Conservation (phyloP, 2,329 filamentous ascomycete genomes). For the Scytalidium lignicola region DNA sequence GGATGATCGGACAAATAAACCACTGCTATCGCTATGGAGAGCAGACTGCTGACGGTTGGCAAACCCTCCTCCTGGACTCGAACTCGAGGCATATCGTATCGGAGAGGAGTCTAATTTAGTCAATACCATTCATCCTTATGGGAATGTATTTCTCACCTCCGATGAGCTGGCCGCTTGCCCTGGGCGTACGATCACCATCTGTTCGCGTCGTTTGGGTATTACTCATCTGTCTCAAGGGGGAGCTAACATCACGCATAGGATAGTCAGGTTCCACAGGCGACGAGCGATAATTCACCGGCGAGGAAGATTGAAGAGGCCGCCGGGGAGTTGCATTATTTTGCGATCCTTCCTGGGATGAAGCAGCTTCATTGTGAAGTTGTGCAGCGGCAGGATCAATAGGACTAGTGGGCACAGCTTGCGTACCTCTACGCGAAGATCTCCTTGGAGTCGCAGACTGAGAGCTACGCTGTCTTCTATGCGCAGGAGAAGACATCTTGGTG, state of each 20-base stretch:
- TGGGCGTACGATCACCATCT: conserved; percentile 65
- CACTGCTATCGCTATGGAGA: conserved; percentile 77
- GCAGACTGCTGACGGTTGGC: conserved; percentile 56
- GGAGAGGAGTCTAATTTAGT: conserved; percentile 75
- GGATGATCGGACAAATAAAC: conserved; percentile 71
- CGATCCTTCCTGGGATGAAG: conserved; percentile 21
- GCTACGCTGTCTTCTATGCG: conserved; percentile 49
- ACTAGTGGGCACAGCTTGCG: conserved; percentile 48
- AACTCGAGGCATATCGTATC: conserved; percentile 85
- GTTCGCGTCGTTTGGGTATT: conserved; percentile 47
- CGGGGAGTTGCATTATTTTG: conserved; percentile 39
- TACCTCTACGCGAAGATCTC: conserved; percentile 51
- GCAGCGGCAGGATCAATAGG: conserved; percentile 33
- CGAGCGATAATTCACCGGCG: conserved; percentile 73
- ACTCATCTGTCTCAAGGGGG: conserved; percentile 54
- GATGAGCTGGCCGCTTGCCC: conserved; percentile 52
- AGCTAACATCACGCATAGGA: conserved; percentile 43
- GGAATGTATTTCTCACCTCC: conserved; percentile 50
- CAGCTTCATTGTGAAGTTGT: conserved; percentile 29
- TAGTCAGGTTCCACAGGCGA: conserved; percentile 45
- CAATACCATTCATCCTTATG: conserved; percentile 3
- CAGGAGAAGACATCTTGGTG: conserved; percentile 56
- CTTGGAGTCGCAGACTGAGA: conserved; percentile 52
- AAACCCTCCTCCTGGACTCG: conserved; percentile 66
- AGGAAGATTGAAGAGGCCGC: conserved; percentile 63